These are phyloP conservation scores for Colletotrichum sp. DNA, from an alignment of 2,329 filamentous ascomycete species.

Conservation along the genomic window DNA sequence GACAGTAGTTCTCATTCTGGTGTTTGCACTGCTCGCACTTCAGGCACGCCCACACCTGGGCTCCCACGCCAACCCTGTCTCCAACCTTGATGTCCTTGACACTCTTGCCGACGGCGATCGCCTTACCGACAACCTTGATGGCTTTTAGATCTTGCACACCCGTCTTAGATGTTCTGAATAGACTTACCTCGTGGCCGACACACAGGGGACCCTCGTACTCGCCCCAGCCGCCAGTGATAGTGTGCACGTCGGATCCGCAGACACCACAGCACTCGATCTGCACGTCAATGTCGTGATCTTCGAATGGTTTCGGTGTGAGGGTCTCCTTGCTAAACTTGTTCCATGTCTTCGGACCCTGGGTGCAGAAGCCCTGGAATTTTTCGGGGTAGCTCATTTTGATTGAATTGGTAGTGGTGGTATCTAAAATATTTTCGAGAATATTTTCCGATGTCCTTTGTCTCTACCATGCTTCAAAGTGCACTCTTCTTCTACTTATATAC, in stretches of 20 bases:
- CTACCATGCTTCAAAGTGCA: not conserved
- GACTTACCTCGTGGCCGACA: conserved; percentile 57
- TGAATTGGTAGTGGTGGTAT: not conserved
- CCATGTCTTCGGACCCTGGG: conserved; percentile 47
- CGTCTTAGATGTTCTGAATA: not conserved
- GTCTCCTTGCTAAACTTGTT: conserved; percentile 42
- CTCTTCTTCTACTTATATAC: not conserved
- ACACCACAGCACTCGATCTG: conserved; percentile 74
- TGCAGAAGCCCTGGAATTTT: conserved; percentile 47
- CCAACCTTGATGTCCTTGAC: conserved; percentile 60
- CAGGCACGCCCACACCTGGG: conserved; percentile 64
- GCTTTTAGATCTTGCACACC: not conserved
- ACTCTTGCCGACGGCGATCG: conserved; percentile 49
- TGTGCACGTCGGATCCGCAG: conserved; percentile 67
- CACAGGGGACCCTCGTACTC: conserved; percentile 51
- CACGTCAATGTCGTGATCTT: conserved; percentile 57
- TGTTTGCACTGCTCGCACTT: conserved; percentile 52
- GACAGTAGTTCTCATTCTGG: conserved; percentile 57
- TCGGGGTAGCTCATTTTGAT: conserved; percentile 48
- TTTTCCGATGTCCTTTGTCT: not conserved
- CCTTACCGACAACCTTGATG: conserved; percentile 56
- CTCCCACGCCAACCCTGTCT: conserved; percentile 69
- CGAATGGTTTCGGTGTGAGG: conserved; percentile 43
- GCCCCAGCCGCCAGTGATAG: conserved; percentile 62
- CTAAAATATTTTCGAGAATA: not conserved